A percentile compares a stretch with the other conserved stretches of the same genome.
These are phyloP conservation scores for Chrysoporthe deuterocubensis DNA, from an alignment of 2,329 filamentous ascomycete genomes.

Conservation along the genomic window DNA sequence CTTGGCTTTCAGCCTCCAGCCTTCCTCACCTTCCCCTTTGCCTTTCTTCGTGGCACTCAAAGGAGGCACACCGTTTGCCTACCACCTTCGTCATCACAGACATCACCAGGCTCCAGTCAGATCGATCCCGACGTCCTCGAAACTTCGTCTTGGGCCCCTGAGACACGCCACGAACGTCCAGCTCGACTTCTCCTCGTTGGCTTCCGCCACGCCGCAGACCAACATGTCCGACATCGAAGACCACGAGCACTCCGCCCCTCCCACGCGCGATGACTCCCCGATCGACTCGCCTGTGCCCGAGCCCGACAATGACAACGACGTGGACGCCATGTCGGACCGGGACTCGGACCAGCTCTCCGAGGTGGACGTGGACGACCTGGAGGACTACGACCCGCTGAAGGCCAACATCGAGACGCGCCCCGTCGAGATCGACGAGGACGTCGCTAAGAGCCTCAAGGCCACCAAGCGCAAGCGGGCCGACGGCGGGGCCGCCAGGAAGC, in stretches of 20 bases:
- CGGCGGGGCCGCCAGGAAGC: conserved; percentile 65
- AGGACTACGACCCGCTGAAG: conserved; percentile 68
- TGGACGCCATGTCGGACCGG: conserved; percentile 53
- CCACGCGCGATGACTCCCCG: conserved; percentile 18
- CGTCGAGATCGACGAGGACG: conserved; percentile 70
- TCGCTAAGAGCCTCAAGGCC: conserved; percentile 65
- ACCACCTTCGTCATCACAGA: background rate
- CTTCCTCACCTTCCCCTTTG: background rate
- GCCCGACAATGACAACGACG: conserved; percentile 31
- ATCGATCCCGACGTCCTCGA: background rate
- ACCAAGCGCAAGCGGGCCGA: conserved; percentile 67
- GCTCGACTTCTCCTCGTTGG: background rate
- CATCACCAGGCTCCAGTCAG: background rate
- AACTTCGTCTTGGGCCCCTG: background rate
- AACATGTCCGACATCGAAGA: conserved; percentile 39
- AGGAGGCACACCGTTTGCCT: background rate
- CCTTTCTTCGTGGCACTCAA: background rate
- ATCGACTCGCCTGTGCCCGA: conserved; percentile 12
- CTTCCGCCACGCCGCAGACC: conserved; percentile 9
- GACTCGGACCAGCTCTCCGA: conserved; percentile 67
- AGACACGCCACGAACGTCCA: background rate
- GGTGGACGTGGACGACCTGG: conserved; percentile 71
- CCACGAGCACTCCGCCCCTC: conserved; percentile 16
- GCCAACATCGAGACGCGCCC: conserved; percentile 67
- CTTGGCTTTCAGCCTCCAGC: conserved; percentile 8